Evolutionary conservation across 495 filamentous ascomycete species (phyloP), one percentile per base, ranked within the genome.

Genomic region (Penicillium herquei): DNA sequence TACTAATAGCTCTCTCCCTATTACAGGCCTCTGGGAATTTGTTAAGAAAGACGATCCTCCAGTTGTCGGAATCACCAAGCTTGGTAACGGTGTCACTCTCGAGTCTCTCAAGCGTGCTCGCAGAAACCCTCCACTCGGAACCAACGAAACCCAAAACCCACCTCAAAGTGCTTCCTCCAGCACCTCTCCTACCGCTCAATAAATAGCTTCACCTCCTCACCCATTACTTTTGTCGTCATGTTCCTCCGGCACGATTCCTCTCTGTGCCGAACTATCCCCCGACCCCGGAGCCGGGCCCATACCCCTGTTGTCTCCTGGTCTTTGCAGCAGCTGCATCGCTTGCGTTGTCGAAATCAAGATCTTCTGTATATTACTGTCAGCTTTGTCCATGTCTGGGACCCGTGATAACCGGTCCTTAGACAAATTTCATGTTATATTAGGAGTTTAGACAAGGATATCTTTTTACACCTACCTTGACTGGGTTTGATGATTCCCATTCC

Each of bases 11-110:
- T 10, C 12, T 37, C 34, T 1, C 21, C 12, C 62, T 34, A 46
- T 18, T 52, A 26, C 57, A 96, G 94, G 94, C 3, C 81, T 90
- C 55, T 98, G 90, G 74, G 92, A 97, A 67, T 94, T 96, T 63
- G 91, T 96, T 31, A 90, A 85, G 73, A 96, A 91, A 70, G 90
- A 90, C n/a, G 93, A 96, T 63, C 79, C 91, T 2, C 85, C 94
- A 6, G 79, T 95, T 11, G 92, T 99, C 70, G 94, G 94, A 21
- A 82, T 96, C 54, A 96, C 92, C n/a, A 96, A 96, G 68, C 73
- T 99, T 40, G 82, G 82, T 39, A 78, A 86, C 54, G 90, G 89
- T n/a, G 70, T 92, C 10, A 96, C 91, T 34, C 67, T 90, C 65
- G 89, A 89, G 51, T 84, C 86, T 35, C 75, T 97, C 69, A 90